Evolutionary conservation across 352 stramenopile genomes (phyloP).

Genomic region (Globisporangium uncinulatum): DNA sequence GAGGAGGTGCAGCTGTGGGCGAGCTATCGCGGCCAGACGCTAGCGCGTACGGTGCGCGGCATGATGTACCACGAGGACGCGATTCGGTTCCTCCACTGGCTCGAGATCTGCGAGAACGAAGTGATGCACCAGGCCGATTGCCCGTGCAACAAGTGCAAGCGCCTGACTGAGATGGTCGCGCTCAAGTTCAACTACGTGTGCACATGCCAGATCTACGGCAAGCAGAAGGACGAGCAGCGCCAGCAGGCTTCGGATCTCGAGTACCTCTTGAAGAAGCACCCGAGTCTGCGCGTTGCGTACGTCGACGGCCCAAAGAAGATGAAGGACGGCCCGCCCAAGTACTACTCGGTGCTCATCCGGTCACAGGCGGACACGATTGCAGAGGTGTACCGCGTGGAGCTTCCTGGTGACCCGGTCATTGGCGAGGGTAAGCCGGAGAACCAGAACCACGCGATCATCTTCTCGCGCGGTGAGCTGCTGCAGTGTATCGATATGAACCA

Average conservation of each 20-base stretch:
- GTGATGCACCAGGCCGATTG: slow-evolving; percentile 75
- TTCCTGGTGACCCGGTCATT: slow-evolving; percentile 81
- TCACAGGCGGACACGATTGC: slow-evolving; percentile 67
- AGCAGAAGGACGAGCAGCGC: slow-evolving; percentile 79
- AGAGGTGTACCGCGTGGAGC: slow-evolving; percentile 77
- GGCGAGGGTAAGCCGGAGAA: slow-evolving; percentile 88
- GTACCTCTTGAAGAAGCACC: slow-evolving; percentile 80
- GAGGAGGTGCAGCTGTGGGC: slow-evolving; percentile 83
- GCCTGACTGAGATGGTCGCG: slow-evolving; percentile 75
- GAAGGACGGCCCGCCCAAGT: slow-evolving; percentile 83
- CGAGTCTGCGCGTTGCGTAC: slow-evolving; percentile 69
- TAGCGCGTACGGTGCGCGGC: slow-evolving; percentile 73
- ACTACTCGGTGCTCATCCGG: slow-evolving; percentile 76
- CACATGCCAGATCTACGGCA: slow-evolving; percentile 86
- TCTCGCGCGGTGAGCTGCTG: slow-evolving; percentile 77
- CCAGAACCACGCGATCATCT: slow-evolving; percentile 87
- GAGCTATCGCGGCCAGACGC: slow-evolving; percentile 80
- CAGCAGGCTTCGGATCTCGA: slow-evolving; percentile 29
- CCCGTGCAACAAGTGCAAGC: slow-evolving; percentile 83
- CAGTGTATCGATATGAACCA: slow-evolving; percentile 92
- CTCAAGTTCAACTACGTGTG: slow-evolving; percentile 89
- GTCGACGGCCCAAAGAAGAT: slow-evolving; percentile 85
- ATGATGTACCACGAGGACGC: slow-evolving; percentile 90
- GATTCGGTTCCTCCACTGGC: slow-evolving; percentile 82
- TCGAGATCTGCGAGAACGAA: slow-evolving; percentile 87